Percentiles rank a stretch among this genome's conserved stretches.
Conservation (phyloP, 2,329 filamentous ascomycete species). For the Alternaria tenuissima region DNA sequence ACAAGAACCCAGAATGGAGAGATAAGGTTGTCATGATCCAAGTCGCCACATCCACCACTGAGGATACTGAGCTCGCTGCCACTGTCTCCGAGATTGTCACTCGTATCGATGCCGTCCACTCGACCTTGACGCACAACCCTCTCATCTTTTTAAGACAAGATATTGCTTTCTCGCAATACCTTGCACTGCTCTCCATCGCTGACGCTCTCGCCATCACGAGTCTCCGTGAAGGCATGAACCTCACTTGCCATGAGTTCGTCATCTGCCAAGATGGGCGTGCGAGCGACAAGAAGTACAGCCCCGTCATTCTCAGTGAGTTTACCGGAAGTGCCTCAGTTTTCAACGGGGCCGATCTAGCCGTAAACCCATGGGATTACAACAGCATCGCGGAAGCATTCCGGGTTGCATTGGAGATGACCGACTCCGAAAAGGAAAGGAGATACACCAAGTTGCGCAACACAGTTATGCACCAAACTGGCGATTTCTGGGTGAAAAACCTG, state of each 20-base stretch:
- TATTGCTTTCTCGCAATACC: conserved; percentile 89
- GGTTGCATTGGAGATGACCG: conserved; percentile 79
- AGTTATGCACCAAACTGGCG: conserved; percentile 82
- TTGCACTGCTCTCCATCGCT: conserved; percentile 88
- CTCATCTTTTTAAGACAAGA: conserved; percentile 95
- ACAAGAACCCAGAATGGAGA: conserved; percentile 89
- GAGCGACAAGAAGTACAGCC: conserved; percentile 79
- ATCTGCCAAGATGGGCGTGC: conserved; percentile 87
- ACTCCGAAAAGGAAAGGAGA: conserved; percentile 74
- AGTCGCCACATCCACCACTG: conserved; percentile 88
- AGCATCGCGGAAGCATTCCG: conserved; percentile 88
- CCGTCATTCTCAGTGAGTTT: conserved; percentile 92
- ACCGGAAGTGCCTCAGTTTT: conserved; percentile 91
- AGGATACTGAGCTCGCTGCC: conserved; percentile 86
- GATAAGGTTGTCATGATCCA: conserved; percentile 91
- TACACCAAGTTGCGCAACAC: conserved; percentile 78
- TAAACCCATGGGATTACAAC: conserved; percentile 96
- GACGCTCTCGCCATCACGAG: conserved; percentile 95
- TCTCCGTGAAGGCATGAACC: conserved; percentile 95
- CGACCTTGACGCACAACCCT: conserved; percentile 89
- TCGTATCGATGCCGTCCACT: conserved; percentile 89
- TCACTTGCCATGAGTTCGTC: conserved; percentile 93
- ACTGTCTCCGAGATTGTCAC: conserved; percentile 94
- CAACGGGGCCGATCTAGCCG: conserved; percentile 77
- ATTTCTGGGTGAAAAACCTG: conserved; percentile 85